phyloP scores from a whole-genome alignment of 257 asterid genomes.

The Scutellaria galericulata region DNA sequence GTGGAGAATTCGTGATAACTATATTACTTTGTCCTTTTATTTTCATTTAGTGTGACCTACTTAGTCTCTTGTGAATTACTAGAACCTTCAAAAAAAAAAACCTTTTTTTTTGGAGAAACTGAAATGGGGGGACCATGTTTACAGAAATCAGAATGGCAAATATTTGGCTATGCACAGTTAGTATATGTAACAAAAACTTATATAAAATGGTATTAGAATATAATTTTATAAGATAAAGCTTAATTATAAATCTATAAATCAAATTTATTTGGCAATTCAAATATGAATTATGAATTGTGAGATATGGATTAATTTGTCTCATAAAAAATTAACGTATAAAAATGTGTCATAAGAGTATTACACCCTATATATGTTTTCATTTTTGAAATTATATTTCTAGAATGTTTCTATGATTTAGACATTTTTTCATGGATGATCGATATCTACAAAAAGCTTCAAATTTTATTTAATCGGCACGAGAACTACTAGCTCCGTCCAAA shows the following conservation, averaged over 20 bases:
- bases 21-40: conserved; percentile 20
- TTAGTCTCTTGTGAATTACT: conserved; percentile 27
- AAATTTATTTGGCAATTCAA: too few species aligned
- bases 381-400: conserved; percentile 6
- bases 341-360: too few species aligned
- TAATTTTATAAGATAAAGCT: too few species aligned
- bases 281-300: too few species aligned
- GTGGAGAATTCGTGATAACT: conserved; percentile 26
- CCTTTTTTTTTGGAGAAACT: too few species aligned
- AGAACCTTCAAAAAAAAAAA: conserved; percentile 22
- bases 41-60: neutral
- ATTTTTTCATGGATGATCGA: neutral
- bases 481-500: too few species aligned
- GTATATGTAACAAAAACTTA: too few species aligned
- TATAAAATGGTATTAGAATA: too few species aligned
- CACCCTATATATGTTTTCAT: neutral
- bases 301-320: neutral
- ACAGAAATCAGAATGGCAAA: conserved; percentile 6
- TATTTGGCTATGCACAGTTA: too few species aligned
- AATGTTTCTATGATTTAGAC: conserved; percentile 29
- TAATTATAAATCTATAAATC: too few species aligned
- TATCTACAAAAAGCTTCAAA: neutral
- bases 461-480: too few species aligned
- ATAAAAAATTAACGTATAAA: too few species aligned
- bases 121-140: neutral